Base-by-base conservation (phyloP, 345 rosid species). In the Clausena lansium region DNA sequence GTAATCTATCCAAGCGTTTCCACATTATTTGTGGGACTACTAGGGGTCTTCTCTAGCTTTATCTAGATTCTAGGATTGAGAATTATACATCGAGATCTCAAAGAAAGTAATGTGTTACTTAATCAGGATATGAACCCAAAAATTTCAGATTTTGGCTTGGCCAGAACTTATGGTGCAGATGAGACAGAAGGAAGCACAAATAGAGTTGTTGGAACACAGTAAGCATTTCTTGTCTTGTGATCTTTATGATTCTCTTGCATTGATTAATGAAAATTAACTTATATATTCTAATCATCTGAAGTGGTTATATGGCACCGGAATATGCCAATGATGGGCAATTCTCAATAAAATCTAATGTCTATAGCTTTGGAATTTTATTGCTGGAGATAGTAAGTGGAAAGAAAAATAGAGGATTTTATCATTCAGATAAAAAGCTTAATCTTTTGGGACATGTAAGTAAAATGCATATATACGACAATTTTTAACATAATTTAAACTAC, bases 241-340 rank as follows among this genome's bases (percentile, higher is more conserved):
- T 62, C 9, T 47, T 11, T 33, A 24, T 7, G 0, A 15, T 28
- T 15, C 19, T 2, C 2, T 36, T 17, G 19, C 7, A 1, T 5
- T 28, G 2, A 33, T 64, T 70, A 59, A 72, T 67, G 41, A 41
- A 41, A 41, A 2, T 41, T 9, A 25, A 28, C 13, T 24, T 24
- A 41, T 41, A 41, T 10, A 60, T 47, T 45, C 71, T 25, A 25
- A 32, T 67, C 25, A 15, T 69, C 27, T 73, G 54, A 77, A 84
- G 87, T 30, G 89, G 84, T 10, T 86, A 84, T 39, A 86, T 84
- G 85, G 83, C 87, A 7, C 87, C 87, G 0, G 83, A 84, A 54
- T 87, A 87, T 28, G 87, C 87, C 4, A 80, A 35, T 41, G 84
- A 84, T 19, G 86, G 87, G 10, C 67, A 74, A 24, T 84, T 86